Base-by-base conservation (phyloP, 2,329 filamentous ascomycete species). In the Apiospora sp. region DNA sequence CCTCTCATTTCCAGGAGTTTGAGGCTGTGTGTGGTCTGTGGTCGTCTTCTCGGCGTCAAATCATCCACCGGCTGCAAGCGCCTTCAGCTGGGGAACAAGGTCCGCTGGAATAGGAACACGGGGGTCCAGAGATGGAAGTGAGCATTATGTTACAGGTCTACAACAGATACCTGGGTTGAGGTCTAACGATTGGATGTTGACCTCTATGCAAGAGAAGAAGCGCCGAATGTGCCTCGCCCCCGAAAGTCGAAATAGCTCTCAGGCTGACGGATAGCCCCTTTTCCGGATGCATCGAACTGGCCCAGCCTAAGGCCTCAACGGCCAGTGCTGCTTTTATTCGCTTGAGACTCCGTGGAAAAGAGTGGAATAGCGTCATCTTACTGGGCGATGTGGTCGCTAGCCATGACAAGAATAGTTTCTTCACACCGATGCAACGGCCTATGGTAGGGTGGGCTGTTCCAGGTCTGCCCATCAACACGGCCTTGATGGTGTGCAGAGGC, bases 171-270 rank as follows among this genome's bases (percentile, higher is more conserved):
- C 14, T 54, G n/a, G n/a, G 4, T 51, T 14, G 10, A 51, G 4
- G 49, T 51, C n/a, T 51, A 51, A 51, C n/a, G 49, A 51, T 51
- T 51, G n/a, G n/a, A 51, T 51, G n/a, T 51, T 51, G n/a, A 51
- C 49, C 6, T 51, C 4, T 27, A 12, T 24, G n/a, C 49, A 30
- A 30, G n/a, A 51, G n/a, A 51, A 51, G n/a, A 51, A 51, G 49
- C 49, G 49, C n/a, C n/a, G 6, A 51, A 51, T 27, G 8, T 51
- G 8, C 49, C 49, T 27, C 22, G 46, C 16, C 22, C 16, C 16
- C 46, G 22, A 14, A 51, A 51, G 49, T 51, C 49, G 49, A 51
- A 51, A 51, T 27, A 51, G n/a, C 49, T 51, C 49, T 51, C n/a
- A 51, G 49, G 49, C n/a, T 51, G n/a, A 51, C n/a, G n/a, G n/a